Percentiles rank a stretch among this genome's conserved stretches.
These are phyloP conservation scores for Trifolium repens DNA, from an alignment of 306 rosid species.

Conservation along the genomic window DNA sequence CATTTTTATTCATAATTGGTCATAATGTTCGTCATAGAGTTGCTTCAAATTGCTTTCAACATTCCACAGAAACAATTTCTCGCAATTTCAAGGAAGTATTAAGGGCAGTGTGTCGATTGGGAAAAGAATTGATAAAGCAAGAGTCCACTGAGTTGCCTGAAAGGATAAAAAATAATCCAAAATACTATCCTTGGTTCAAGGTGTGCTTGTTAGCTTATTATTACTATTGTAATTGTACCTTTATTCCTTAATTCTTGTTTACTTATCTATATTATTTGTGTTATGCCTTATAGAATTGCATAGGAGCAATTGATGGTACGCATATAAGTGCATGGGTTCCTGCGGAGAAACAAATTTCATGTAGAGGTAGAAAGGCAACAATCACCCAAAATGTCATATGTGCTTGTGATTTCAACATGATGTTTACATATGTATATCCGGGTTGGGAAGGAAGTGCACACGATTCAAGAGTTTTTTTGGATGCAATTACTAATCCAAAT, in stretches of 20 bases:
- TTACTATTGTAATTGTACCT: too few species aligned
- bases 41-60: not conserved
- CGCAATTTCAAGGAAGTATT: not conserved
- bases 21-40: not conserved
- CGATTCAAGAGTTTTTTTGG: not conserved
- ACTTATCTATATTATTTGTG: too few species aligned
- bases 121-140: not conserved
- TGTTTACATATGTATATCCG: slow-evolving; percentile 4
- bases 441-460: not conserved
- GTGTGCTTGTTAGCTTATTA: too few species aligned
- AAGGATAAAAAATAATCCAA: not conserved
- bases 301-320: not conserved
- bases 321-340: slow-evolving; percentile 1
- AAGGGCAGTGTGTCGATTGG: not conserved
- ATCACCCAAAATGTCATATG: not conserved
- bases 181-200: not conserved
- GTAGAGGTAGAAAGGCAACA: not conserved
- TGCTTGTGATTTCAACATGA: slow-evolving; percentile 8
- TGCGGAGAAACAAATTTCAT: not conserved
- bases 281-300: not conserved
- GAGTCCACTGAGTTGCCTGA: not conserved
- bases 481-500: too few species aligned
- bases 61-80: not conserved
- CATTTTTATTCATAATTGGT: not conserved
- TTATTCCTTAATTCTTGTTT: too few species aligned